phyloP scores from a whole-genome alignment of 2,329 filamentous ascomycete genomes.

The Diaporthe velutina region DNA sequence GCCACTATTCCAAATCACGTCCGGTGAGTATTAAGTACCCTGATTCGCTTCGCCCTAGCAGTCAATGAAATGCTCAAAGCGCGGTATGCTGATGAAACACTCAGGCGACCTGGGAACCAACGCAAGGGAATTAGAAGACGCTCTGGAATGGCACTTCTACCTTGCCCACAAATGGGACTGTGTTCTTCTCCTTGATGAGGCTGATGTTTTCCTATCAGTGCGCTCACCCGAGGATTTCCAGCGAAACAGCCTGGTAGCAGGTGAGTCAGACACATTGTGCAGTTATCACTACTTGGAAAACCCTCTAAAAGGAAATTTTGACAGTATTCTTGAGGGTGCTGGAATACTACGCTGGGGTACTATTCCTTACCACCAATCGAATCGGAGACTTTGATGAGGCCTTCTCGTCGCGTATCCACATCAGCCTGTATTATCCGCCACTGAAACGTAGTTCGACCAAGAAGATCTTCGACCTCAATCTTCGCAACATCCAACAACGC shows the following conservation, averaged over 20 bases:
- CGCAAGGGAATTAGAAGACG: conserved; percentile 46
- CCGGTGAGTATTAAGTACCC: conserved; percentile 24
- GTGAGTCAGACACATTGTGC: conserved; percentile 58
- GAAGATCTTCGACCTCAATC: conserved; percentile 59
- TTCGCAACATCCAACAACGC: conserved; percentile 44
- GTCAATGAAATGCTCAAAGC: not conserved
- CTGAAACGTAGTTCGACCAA: conserved; percentile 56
- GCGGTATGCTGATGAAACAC: conserved; percentile 34
- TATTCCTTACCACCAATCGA: conserved; percentile 65
- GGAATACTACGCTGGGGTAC: conserved; percentile 59
- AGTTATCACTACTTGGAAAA: conserved; percentile 47
- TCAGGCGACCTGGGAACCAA: conserved; percentile 49
- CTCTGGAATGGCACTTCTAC: conserved; percentile 43
- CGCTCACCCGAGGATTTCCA: conserved; percentile 17
- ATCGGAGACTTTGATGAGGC: conserved; percentile 61
- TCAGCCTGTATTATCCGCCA: conserved; percentile 59
- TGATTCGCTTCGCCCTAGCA: fast-evolving
- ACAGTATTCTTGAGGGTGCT: conserved; percentile 55
- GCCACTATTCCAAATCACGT: conserved; percentile 39
- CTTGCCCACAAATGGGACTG: conserved; percentile 42
- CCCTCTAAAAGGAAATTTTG: not conserved
- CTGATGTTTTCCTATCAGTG: conserved; percentile 61
- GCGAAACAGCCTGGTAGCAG: conserved; percentile 25
- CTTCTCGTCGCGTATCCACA: conserved; percentile 63
- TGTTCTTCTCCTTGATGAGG: conserved; percentile 69